These are phyloP conservation scores for Globisporangium alternatum DNA, from an alignment of 352 stramenopile species.

Conservation along the genomic window DNA sequence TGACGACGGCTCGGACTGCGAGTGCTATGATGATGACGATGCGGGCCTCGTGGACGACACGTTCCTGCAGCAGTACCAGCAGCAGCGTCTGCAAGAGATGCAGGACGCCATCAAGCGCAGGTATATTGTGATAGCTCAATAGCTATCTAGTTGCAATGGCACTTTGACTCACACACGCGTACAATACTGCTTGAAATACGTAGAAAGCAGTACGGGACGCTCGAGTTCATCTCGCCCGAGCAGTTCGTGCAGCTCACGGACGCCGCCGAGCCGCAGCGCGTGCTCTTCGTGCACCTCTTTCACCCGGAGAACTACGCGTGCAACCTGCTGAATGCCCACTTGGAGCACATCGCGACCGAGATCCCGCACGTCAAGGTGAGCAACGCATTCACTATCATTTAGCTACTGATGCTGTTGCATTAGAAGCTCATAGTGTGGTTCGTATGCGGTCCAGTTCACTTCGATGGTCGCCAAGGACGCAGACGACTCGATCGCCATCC, in stretches of 20 bases:
- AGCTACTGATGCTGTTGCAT: not conserved
- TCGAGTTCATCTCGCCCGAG: conserved; percentile 54
- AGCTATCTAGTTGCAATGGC: not conserved
- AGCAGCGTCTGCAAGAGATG: conserved; percentile 66
- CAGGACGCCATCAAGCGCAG: conserved; percentile 30
- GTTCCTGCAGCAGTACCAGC: conserved; percentile 60
- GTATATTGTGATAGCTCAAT: conserved; percentile 3
- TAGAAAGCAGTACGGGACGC: conserved; percentile 44
- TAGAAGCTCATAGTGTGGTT: not conserved
- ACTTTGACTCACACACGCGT: not conserved
- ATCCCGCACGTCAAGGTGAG: conserved; percentile 60
- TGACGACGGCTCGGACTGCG: conserved; percentile 22
- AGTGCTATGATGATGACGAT: conserved; percentile 30
- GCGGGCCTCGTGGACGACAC: conserved; percentile 49
- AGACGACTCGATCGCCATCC: conserved; percentile 58
- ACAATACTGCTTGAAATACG: not conserved
- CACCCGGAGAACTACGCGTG: conserved; percentile 76
- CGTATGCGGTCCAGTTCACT: conserved; percentile 39
- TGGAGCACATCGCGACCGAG: conserved; percentile 50
- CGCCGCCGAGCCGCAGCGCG: conserved; percentile 16
- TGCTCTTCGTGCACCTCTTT: conserved; percentile 62
- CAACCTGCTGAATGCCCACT: conserved; percentile 59
- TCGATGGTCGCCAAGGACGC: conserved; percentile 62
- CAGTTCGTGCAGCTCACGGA: conserved; percentile 56
- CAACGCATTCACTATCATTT: not conserved